Evolutionary conservation across 1,139 yeast species (phyloP).

Genomic region (Eremothecium gossypii): DNA sequence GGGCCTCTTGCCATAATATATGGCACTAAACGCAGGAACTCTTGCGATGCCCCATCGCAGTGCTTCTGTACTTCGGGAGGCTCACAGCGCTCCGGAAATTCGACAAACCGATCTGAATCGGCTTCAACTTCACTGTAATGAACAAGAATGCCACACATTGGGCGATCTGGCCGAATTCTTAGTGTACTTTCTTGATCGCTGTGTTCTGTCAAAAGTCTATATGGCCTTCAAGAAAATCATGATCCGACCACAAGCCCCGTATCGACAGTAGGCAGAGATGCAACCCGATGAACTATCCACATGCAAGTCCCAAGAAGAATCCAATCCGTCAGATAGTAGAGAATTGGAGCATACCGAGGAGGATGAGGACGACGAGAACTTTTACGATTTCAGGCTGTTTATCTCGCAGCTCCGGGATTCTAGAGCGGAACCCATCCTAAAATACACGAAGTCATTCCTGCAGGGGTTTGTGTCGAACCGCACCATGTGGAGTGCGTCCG

Average conservation of each 20-base stretch:
- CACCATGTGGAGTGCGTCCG: conserved; percentile 53
- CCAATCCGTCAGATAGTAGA: no score
- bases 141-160: conserved; percentile 38
- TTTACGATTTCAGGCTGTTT: conserved; percentile 68
- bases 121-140: no score
- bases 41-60: conserved; percentile 1
- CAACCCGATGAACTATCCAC: no score
- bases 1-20: conserved; percentile 48
- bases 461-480: conserved; percentile 62
- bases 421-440: conserved; percentile 80
- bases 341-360: no score
- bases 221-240: no score
- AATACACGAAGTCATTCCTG: conserved; percentile 74
- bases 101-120: not conserved
- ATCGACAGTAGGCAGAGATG: no score
- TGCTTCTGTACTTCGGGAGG: conserved; percentile 11
- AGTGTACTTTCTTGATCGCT: no score
- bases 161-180: no score
- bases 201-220: no score
- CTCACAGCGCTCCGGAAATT: conserved; percentile 11
- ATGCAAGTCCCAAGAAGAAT: no score
- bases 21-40: conserved; percentile 33
- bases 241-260: no score
- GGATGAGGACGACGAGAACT: conserved; percentile 9
- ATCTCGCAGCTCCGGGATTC: conserved; percentile 61